phyloP scores from a whole-genome alignment of 208 protist species.

The Trypanosoma avium region DNA sequence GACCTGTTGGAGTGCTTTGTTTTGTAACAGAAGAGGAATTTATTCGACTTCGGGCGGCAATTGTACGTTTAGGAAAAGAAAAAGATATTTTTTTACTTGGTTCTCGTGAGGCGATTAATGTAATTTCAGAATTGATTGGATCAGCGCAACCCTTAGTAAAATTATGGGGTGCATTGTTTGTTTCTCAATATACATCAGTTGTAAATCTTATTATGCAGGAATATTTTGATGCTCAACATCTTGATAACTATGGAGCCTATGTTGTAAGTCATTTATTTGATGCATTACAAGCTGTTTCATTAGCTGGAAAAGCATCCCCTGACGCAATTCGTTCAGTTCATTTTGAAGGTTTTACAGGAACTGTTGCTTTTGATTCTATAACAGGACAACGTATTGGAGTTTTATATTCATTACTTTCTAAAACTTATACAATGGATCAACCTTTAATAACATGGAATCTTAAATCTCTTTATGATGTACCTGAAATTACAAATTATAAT shows the following conservation, averaged over 20 bases:
- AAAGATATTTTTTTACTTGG: conserved; percentile 64
- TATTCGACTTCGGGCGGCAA: conserved; percentile 43
- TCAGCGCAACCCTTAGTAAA: conserved; percentile 22
- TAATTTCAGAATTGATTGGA: conserved; percentile 38
- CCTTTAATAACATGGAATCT: conserved; percentile 65
- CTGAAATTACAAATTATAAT: conserved; percentile 37
- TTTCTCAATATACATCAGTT: conserved; percentile 55
- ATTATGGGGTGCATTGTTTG: conserved; percentile 70
- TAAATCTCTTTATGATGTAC: conserved; percentile 31
- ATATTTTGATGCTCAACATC: conserved; percentile 33
- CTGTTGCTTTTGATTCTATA: conserved; percentile 67
- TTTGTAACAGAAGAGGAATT: conserved; percentile 62
- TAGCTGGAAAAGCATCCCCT: conserved; percentile 40
- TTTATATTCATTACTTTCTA: conserved; percentile 52
- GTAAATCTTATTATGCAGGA: conserved; percentile 36
- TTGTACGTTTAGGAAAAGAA: conserved; percentile 35
- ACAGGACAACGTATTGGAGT: conserved; percentile 66
- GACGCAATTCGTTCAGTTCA: conserved; percentile 37
- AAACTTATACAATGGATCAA: conserved; percentile 38
- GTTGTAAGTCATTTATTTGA: conserved; percentile 81
- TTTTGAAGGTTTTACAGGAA: conserved; percentile 74
- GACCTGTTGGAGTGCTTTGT: conserved; percentile 53
- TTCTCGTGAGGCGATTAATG: conserved; percentile 62
- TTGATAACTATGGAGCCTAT: conserved; percentile 82
- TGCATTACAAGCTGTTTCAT: conserved; percentile 55